Conservation (phyloP, 2,329 filamentous ascomycete species). For the Pyrenochaeta sp. region DNA sequence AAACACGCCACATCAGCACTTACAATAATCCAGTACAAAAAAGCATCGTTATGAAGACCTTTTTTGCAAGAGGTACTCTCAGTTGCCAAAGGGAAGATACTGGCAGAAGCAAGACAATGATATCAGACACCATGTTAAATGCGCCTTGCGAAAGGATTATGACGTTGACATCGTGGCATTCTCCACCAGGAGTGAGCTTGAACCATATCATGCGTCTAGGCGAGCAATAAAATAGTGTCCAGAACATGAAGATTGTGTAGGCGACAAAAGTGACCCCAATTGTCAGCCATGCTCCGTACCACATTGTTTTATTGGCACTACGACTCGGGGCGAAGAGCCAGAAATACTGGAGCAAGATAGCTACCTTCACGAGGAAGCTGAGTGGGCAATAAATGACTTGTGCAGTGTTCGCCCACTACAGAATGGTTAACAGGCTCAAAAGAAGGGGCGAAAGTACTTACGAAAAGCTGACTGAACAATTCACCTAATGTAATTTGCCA, state of each 20-base stretch:
- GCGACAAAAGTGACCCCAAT: constrained; percentile 29
- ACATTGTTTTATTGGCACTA: constrained; percentile 31
- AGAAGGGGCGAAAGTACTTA: constrained; percentile 5
- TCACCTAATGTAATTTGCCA: constrained; percentile 37
- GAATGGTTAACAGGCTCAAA: neutral
- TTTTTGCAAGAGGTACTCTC: constrained; percentile 30
- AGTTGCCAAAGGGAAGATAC: constrained; percentile 31
- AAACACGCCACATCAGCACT: constrained; percentile 5
- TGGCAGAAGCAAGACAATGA: constrained; percentile 36
- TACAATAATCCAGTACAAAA: constrained; percentile 39
- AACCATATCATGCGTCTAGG: constrained; percentile 37
- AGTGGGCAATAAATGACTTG: constrained; percentile 39
- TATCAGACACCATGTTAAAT: constrained; percentile 39
- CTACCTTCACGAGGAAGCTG: constrained; percentile 38
- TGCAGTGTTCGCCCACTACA: constrained; percentile 34
- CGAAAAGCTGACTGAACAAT: constrained; percentile 36
- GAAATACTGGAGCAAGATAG: constrained; percentile 38
- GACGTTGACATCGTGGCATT: constrained; percentile 22
- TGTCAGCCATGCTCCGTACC: constrained; percentile 30
- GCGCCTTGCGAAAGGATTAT: constrained; percentile 31
- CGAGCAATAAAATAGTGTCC: constrained; percentile 37
- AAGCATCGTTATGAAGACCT: constrained; percentile 32
- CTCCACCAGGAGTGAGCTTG: constrained; percentile 14
- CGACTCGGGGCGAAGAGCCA: constrained; percentile 36
- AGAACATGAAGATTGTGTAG: constrained; percentile 35